These are phyloP conservation scores for Dactylonectria estremocensis DNA, from an alignment of 2,329 filamentous ascomycete species.

Conservation along the genomic window DNA sequence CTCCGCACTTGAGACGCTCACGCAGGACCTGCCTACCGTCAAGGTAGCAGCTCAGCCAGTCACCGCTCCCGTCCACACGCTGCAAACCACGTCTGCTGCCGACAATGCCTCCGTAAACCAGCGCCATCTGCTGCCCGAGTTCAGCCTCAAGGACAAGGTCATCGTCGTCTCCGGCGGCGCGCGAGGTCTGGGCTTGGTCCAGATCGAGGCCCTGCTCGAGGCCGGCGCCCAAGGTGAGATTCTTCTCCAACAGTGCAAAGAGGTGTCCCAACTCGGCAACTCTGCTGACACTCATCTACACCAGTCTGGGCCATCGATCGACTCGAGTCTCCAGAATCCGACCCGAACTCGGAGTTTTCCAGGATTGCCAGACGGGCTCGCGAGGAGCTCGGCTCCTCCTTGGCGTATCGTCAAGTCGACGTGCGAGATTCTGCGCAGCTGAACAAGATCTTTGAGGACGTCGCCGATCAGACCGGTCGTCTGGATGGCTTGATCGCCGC, in stretches of 20 bases:
- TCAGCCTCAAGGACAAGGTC: constrained; percentile 81
- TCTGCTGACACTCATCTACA: constrained; percentile 24
- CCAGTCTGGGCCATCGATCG: constrained; percentile 78
- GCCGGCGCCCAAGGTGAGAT: constrained; percentile 78
- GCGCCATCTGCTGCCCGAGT: constrained; percentile 74
- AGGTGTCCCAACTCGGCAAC: neutral
- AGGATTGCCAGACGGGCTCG: constrained; percentile 74
- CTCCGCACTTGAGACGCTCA: constrained; percentile 40
- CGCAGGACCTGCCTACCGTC: constrained; percentile 31
- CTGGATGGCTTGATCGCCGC: constrained; percentile 84
- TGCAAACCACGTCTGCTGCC: constrained; percentile 35
- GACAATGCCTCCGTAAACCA: constrained; percentile 37
- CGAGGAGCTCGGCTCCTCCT: constrained; percentile 74
- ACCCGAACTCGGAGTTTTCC: constrained; percentile 71
- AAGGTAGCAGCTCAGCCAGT: constrained; percentile 17
- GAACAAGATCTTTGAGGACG: constrained; percentile 76
- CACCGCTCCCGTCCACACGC: constrained; percentile 27
- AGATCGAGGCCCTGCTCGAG: constrained; percentile 84
- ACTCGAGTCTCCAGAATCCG: constrained; percentile 65
- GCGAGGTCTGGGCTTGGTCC: constrained; percentile 82
- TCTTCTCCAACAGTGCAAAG: neutral
- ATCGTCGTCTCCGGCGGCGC: constrained; percentile 84
- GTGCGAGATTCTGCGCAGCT: constrained; percentile 80
- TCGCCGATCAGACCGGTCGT: constrained; percentile 78
- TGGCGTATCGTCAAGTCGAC: constrained; percentile 85